A percentile compares a stretch with the other conserved stretches of the same genome.
Conservation (phyloP, 164 flowering plant genomes). For the Magnolia kwangsiensis region DNA sequence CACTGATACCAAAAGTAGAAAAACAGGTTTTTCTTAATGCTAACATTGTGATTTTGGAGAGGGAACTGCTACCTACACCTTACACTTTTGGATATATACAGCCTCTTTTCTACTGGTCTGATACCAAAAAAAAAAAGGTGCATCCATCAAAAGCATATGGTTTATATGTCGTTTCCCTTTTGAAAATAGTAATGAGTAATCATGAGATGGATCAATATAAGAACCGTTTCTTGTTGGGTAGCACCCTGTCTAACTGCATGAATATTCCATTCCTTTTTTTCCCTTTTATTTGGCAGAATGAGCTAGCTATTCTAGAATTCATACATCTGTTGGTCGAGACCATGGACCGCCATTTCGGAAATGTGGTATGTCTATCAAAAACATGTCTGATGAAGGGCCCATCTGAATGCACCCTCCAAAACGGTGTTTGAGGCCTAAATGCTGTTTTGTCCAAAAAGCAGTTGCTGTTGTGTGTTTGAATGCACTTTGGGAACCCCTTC, state of each 20-base stretch:
- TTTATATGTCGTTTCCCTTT: background rate
- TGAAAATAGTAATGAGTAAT: background rate
- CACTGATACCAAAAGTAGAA: too few relatives aligned
- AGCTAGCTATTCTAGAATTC: conserved; percentile 91
- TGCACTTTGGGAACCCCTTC: too few relatives aligned
- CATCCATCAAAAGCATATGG: background rate
- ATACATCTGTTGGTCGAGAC: conserved; percentile 94
- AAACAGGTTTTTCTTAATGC: too few relatives aligned
- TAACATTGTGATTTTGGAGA: too few relatives aligned
- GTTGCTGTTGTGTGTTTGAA: too few relatives aligned
- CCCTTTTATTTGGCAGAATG: conserved; percentile 56
- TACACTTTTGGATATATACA: too few relatives aligned
- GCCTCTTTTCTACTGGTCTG: too few relatives aligned
- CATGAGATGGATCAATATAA: background rate
- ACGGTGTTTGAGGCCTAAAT: too few relatives aligned
- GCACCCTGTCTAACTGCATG: background rate
- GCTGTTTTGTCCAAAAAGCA: too few relatives aligned
- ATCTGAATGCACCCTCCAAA: background rate
- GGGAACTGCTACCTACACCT: too few relatives aligned
- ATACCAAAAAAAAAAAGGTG: too few relatives aligned
- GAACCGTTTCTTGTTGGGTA: background rate
- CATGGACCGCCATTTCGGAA: conserved; percentile 98
- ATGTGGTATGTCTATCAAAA: conserved; percentile 61
- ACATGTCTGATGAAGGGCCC: background rate
- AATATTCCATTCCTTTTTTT: background rate